phyloP scores from a whole-genome alignment of 306 rosid genomes.

The Citrullus mucosospermus region DNA sequence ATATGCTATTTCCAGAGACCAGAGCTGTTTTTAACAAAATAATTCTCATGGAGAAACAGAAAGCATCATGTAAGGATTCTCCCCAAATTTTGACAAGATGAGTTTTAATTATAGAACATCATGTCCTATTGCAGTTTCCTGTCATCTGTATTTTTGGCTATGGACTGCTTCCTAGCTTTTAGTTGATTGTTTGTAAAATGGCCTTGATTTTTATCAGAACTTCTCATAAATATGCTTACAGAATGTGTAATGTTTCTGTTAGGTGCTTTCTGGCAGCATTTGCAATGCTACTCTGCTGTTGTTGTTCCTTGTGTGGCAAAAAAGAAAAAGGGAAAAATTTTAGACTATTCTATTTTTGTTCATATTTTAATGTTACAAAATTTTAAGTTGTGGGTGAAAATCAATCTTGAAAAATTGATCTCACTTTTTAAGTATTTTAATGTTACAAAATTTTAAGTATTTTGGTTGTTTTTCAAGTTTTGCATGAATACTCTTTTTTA shows the following conservation, averaged over 20 bases:
- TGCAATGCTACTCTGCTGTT: not conserved
- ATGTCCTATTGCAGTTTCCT: not conserved
- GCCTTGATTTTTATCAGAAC: not conserved
- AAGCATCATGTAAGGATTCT: not conserved
- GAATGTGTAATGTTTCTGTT: not conserved
- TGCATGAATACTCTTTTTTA: too few species aligned
- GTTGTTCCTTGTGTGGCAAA: not conserved
- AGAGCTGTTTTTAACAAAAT: constrained; percentile 11
- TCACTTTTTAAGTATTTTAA: not conserved
- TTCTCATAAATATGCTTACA: not conserved
- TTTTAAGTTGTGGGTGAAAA: not conserved
- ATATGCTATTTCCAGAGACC: constrained; percentile 2
- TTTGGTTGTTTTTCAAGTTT: not conserved
- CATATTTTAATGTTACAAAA: not conserved
- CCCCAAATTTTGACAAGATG: not conserved
- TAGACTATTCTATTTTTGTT: not conserved
- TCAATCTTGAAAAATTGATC: too few species aligned
- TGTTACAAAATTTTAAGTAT: not conserved
- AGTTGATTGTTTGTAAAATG: not conserved
- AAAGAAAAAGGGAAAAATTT: not conserved
- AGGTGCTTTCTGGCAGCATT: not conserved
- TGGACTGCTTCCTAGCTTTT: not conserved
- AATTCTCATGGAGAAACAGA: not conserved
- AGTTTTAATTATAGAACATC: not conserved
- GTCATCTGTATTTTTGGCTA: not conserved